A percentile compares a stretch with the other conserved stretches of the same genome.
phyloP scores from a whole-genome alignment of 345 rosid genomes.

The Linum usitatissimum region DNA sequence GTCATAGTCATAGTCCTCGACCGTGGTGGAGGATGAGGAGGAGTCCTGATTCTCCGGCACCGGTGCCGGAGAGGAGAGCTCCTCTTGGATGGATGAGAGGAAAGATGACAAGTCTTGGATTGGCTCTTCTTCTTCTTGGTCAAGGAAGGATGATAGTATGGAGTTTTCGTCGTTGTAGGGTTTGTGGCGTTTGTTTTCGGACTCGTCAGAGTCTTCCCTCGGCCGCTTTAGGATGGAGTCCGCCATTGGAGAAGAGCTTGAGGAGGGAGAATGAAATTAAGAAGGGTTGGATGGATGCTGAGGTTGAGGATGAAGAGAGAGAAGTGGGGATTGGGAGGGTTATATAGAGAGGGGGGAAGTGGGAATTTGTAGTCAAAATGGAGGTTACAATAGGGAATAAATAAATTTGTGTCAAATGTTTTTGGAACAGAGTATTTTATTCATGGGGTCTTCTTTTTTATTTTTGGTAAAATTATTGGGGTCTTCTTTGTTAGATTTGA shows the following conservation, averaged over 20 bases:
- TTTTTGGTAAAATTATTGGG: background rate
- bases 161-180: slow-evolving; percentile 19
- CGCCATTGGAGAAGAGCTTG: slow-evolving; percentile 25
- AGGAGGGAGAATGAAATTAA: too few species aligned
- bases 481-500: too few species aligned
- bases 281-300: background rate
- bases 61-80: background rate
- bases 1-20: background rate
- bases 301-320: slow-evolving; percentile 29
- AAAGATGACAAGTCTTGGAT: slow-evolving; percentile 42
- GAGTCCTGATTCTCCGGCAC: too few species aligned
- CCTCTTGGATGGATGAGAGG: slow-evolving; percentile 47
- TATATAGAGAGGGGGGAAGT: slow-evolving; percentile 42
- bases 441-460: too few species aligned
- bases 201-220: slow-evolving; percentile 36
- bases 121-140: slow-evolving; percentile 35
- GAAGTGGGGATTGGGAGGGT: slow-evolving; percentile 25
- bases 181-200: slow-evolving; percentile 37
- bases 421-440: background rate
- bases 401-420: slow-evolving; percentile 2
- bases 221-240: slow-evolving; percentile 43
- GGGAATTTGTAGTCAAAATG: slow-evolving; percentile 37
- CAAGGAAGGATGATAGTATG: slow-evolving; percentile 34
- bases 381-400: slow-evolving; percentile 7
- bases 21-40: background rate